Conservation (phyloP, 192 early-diverging fungal species). For the Backusella tuberculispora region DNA sequence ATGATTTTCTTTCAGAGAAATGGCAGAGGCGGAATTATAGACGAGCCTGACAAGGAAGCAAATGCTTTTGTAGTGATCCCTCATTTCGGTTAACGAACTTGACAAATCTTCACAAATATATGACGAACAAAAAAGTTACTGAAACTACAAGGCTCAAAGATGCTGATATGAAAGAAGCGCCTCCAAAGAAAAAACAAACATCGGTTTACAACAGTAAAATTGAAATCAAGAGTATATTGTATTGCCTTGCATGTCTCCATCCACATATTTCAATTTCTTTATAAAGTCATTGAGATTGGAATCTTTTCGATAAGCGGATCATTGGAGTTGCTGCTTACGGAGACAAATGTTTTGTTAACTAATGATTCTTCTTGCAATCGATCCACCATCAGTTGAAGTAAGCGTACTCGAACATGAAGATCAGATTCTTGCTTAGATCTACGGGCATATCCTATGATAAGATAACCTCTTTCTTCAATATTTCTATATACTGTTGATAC, state of each 20-base stretch:
- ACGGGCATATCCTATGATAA: conserved; percentile 11
- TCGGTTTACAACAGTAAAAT: too few species aligned
- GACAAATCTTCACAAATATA: too few species aligned
- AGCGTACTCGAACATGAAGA: not conserved
- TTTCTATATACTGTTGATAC: not conserved
- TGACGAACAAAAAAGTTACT: too few species aligned
- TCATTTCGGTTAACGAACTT: too few species aligned
- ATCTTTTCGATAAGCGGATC: not conserved
- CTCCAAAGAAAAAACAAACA: too few species aligned
- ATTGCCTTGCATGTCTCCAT: conserved; percentile 5
- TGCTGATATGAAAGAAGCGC: too few species aligned
- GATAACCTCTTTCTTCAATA: not conserved
- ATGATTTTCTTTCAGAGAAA: too few species aligned
- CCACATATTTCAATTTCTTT: not conserved
- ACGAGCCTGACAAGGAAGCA: too few species aligned
- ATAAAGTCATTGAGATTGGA: not conserved
- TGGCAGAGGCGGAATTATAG: too few species aligned
- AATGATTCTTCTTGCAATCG: not conserved
- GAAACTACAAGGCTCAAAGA: too few species aligned
- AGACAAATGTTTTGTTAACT: not conserved
- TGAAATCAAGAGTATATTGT: conserved; percentile 2
- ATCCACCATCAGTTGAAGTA: conserved; percentile 5
- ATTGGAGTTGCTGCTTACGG: not conserved
- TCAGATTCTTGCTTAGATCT: not conserved
- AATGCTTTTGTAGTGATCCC: too few species aligned